Evolutionary conservation across 345 rosid genomes (phyloP).

Genomic region (Cardamine resedifolia): DNA sequence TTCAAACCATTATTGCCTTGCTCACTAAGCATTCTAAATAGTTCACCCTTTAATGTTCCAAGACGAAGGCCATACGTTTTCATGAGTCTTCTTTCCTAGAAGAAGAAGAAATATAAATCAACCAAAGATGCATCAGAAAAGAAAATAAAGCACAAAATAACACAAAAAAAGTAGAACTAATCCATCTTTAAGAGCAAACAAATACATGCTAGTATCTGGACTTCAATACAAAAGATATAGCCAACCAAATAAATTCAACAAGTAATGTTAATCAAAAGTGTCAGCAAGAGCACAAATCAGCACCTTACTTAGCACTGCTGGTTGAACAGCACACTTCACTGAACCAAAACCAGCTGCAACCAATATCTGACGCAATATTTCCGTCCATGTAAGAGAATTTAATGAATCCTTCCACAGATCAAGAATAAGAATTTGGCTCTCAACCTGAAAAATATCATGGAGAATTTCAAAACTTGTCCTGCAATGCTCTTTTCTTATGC

Average conservation of each 20-base stretch:
- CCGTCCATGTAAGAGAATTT: constrained; percentile 93
- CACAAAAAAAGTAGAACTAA: constrained; percentile 6
- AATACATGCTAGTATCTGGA: background rate
- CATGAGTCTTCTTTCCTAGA: constrained; percentile 82
- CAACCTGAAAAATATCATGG: constrained; percentile 53
- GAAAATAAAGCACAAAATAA: background rate
- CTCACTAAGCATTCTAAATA: constrained; percentile 62
- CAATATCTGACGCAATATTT: constrained; percentile 72
- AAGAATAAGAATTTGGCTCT: constrained; percentile 58
- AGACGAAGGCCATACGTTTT: constrained; percentile 61
- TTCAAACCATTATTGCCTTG: constrained; percentile 72
- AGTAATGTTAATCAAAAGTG: constrained; percentile 19
- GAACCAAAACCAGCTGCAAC: constrained; percentile 96
- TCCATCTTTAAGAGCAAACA: background rate
- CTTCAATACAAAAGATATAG: constrained; percentile 2
- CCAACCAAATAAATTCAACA: constrained; percentile 1
- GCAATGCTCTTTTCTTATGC: background rate
- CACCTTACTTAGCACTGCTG: constrained; percentile 71
- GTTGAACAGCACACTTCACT: constrained; percentile 47
- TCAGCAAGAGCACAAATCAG: constrained; percentile 15
- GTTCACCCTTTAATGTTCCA: constrained; percentile 81
- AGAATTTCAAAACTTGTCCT: background rate
- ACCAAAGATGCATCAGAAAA: constrained; percentile 8
- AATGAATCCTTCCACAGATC: constrained; percentile 80
- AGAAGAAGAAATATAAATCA: constrained; percentile 14